phyloP scores from a whole-genome alignment of 805 yeast species.

The Yamadazyma tumulicola region DNA sequence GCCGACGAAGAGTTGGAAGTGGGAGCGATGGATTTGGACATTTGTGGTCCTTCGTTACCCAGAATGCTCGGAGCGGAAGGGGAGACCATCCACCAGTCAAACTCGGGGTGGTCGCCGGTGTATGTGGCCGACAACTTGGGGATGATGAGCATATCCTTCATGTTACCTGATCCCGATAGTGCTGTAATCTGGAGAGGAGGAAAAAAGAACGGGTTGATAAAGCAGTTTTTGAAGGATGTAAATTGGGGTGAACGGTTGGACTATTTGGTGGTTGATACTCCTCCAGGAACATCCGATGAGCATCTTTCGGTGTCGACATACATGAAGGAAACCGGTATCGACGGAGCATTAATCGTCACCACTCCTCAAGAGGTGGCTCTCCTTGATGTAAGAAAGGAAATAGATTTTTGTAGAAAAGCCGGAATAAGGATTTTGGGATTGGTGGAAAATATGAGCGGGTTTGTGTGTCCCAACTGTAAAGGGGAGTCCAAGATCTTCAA shows the following conservation, averaged over 20 bases:
- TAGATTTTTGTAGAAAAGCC: slow-evolving; percentile 92
- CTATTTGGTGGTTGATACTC: slow-evolving; percentile 89
- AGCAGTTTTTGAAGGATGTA: slow-evolving; percentile 90
- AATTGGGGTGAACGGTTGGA: slow-evolving; percentile 87
- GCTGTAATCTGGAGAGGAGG: slow-evolving; percentile 97
- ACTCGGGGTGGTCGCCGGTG: slow-evolving; percentile 94
- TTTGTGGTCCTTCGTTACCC: slow-evolving; percentile 97
- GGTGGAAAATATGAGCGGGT: slow-evolving; percentile 98
- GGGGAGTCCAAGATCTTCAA: slow-evolving; percentile 87
- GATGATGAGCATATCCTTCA: slow-evolving; percentile 90
- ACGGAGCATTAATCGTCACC: slow-evolving; percentile 92
- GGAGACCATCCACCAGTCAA: slow-evolving; percentile 83
- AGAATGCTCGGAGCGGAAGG: slow-evolving; percentile 89
- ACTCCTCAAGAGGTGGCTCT: slow-evolving; percentile 98
- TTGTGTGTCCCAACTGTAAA: slow-evolving; percentile 92
- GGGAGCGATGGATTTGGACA: slow-evolving; percentile 96
- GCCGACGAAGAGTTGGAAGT: slow-evolving; percentile 75
- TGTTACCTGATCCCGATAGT: slow-evolving; percentile 89
- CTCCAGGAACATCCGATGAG: slow-evolving; percentile 98
- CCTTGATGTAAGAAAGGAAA: slow-evolving; percentile 91
- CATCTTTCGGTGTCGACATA: slow-evolving; percentile 87
- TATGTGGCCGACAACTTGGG: slow-evolving; percentile 94
- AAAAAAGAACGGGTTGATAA: slow-evolving; percentile 90
- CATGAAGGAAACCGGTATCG: slow-evolving; percentile 85
- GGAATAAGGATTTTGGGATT: slow-evolving; percentile 80